Evolutionary conservation across 805 yeast species (phyloP).

Genomic region (Starmera quercuum): DNA sequence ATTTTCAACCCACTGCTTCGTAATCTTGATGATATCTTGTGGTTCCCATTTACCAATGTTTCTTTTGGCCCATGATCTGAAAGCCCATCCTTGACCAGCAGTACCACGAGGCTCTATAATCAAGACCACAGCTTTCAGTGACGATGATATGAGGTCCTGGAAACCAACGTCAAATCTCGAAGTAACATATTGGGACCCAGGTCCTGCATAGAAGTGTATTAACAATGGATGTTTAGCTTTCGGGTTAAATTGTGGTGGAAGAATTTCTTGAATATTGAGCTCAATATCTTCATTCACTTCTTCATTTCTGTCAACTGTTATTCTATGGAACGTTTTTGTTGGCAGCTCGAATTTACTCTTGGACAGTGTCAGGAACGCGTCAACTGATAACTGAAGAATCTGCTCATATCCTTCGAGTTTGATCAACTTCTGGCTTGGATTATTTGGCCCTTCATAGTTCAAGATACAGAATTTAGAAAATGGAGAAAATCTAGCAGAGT

Average conservation of each 20-base stretch:
- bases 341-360: constrained; percentile 46
- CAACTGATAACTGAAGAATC: constrained; percentile 4
- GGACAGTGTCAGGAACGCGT: constrained; percentile 3
- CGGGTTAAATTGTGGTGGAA: constrained; percentile 67
- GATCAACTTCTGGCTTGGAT: constrained; percentile 69
- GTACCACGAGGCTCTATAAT: constrained; percentile 98
- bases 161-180: constrained; percentile 54
- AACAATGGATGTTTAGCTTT: constrained; percentile 61
- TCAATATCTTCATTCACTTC: constrained; percentile 30
- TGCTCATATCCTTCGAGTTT: constrained; percentile 27
- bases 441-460: constrained; percentile 63
- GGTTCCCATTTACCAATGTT: constrained; percentile 80
- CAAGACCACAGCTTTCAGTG: constrained; percentile 76
- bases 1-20: constrained; percentile 41
- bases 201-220: constrained; percentile 95
- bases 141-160: constrained; percentile 69
- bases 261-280: constrained; percentile 65
- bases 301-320: constrained; percentile 37
- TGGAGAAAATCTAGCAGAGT: constrained; percentile 60
- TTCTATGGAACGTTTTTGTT: constrained; percentile 34
- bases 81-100: constrained; percentile 75
- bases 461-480: constrained; percentile 63
- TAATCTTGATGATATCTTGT: constrained; percentile 78
- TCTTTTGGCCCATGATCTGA: constrained; percentile 73
- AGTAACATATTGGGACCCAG: constrained; percentile 80